Evolutionary conservation across 1,284 basidiomycete genomes (phyloP), one percentile per base, ranked within the genome.

Genomic region (Inonotus obliquus): DNA sequence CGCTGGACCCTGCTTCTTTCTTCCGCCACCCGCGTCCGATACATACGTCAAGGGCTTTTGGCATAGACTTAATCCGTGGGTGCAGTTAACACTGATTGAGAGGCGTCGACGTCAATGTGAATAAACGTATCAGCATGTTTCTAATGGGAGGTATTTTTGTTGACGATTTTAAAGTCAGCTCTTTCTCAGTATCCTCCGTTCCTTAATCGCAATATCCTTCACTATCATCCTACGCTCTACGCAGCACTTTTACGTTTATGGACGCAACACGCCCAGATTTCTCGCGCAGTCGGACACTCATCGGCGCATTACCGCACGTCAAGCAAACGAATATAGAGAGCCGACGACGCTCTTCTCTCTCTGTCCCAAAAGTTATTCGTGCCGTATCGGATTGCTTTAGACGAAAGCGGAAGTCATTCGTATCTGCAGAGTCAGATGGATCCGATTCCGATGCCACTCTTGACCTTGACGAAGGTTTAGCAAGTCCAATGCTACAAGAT

Each of bases 391-490:
- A 44, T 44, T 7, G 7, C 13, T 17, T 17, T 44, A 32, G 32
- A 32, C 32, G 41, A 17, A n/a, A 44, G 17, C 17, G 13, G 7
- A 44, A 44, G 41, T 2, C 17, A 14, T 9, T 17, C 10, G 10
- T 21, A 1, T 1, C n/a, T 11, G 48, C 7, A 49, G 48, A 23
- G 23, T 1, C 4, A 2, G 39, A 41, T 32, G 45, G 54, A 14
- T 58, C 35, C 21, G 56, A 58, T 10, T 58, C 56, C n/a, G 56
- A 58, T 35, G 32, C 56, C 5, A 48, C 47, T 7, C 27, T 58
- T 21, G 56, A 58, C 21, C 56, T 58, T 21, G 56, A 48, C 10
- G 21, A 38, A 32, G 19, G 19, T 4, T 19, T 29, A n/a, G 21
- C 56, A 13, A 32, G 41, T 29, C 1, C 45, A 23, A 1, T 57